Evolutionary conservation across 2,329 filamentous ascomycete genomes (phyloP), one percentile per base, ranked within the genome.

Genomic region (Botrytis tulipae): DNA sequence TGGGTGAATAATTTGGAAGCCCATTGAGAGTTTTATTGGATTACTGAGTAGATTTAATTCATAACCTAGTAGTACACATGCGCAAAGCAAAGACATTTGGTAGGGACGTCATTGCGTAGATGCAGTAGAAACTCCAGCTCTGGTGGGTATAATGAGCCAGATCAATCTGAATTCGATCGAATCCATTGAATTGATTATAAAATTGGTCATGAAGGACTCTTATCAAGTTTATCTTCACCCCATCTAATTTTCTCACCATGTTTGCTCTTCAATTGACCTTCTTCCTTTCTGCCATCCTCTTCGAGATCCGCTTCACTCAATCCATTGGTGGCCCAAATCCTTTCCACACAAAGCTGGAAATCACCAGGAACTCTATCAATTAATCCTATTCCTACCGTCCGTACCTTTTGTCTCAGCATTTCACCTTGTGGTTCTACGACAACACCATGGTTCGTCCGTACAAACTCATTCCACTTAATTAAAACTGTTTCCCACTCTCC

Each of bases 401-500:
- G 88, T 44, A 99, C 91, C 82, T 94, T 95, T 79, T 97, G 92
- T 75, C 92, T 89, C 81, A 98, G 84, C 83, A 99, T 91, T 82
- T 97, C 94, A 20, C 91, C 91, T 85, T 98, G 95, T 46, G 96
- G 96, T 84, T 98, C 95, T 8, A 98, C 91, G 1, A 97, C 93
- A 79, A 93, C 90, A 10, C 96, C 96, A 80, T 97, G 90, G 81
- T 98, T 98, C 22, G 96, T 99, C 76, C 96, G 88, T 74, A 99
- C 95, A 83, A 99, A 98, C 77, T 97, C 94, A 78, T 91, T 92
- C 88, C 95, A 96, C 75, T 92, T 92, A 76, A 99, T 92, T 65
- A 97, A 83, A n/a, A 98, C 88, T 2, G 96, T 98, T 86, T 99
- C 95, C 96, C 96, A 99, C 79, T 95, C 88, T 0, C 94, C 94